Evolutionary conservation across 2,329 filamentous ascomycete species (phyloP), one percentile per base, ranked within the genome.

Genomic region (Ceratocystis diversiconidia): DNA sequence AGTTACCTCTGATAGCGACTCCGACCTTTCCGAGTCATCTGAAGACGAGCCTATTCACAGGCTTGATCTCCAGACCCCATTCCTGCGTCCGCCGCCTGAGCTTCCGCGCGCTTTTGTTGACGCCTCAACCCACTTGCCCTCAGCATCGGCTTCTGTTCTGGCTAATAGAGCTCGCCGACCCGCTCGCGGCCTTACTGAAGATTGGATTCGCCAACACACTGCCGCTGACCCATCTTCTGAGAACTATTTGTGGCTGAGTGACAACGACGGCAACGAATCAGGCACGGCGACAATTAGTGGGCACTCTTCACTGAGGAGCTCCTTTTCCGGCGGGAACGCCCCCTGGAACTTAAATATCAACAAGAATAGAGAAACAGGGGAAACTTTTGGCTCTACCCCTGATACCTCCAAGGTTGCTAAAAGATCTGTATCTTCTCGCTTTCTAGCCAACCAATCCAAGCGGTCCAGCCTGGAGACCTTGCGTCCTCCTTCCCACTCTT

Each of bases 121-220:
- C 48, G 44, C 63, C 3, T 65, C 65, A 72, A 67, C n/a, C 25
- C 44, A 62, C 30, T 46, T 60, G 36, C 71, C 72, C 22, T 74
- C 75, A 50, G 71, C 74, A 6, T 75, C 78, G 44, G 83, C 82
- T 28, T 81, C 83, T 7, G 82, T 86, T 28, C 80, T 87, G 68
- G 83, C 82, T 61, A 86, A 86, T 70, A 80, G 84, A 69, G 84
- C 79, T 61, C 76, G 84, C 72, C 77, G 85, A 72, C 79, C 82
- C 65, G 77, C 79, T 17, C 78, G 79, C 69, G 85, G 86, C 67
- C 81, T 92, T 64, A 90, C 88, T 0, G 87, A 92, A 74, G 88
- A 91, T 77, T 92, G 89, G 89, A 90, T 94, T 70, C 87, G 88
- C 68, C 87, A 89, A 68, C 90, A 92, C 72, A 85, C 89, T n/a